Percentiles rank a stretch among this genome's conserved stretches.
Evolutionary conservation across 31 red algal genomes (phyloP).

Genomic region (Endocladia muricata): DNA sequence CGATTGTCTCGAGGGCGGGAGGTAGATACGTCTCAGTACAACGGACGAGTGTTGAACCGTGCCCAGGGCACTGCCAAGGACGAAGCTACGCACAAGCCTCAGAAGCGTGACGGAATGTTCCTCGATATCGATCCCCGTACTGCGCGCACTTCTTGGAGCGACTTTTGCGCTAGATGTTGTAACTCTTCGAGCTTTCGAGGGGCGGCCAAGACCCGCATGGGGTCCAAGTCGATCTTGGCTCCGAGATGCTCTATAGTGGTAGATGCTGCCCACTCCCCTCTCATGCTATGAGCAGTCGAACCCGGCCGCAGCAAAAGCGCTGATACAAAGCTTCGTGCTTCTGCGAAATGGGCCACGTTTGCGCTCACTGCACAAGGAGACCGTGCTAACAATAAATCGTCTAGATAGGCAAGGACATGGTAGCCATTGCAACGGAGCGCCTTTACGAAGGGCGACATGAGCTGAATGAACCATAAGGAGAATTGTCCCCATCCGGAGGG

Average conservation of each 20-base stretch:
- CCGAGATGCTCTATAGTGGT: conserved; percentile 28
- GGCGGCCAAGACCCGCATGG: conserved; percentile 14
- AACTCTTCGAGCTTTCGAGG: conserved; percentile 25
- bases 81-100: conserved; percentile 34
- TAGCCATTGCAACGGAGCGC: conserved; percentile 17
- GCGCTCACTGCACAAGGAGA: conserved; percentile 1
- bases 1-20: not conserved
- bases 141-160: conserved; percentile 10
- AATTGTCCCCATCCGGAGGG: conserved; percentile 31
- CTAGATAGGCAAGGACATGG: conserved; percentile 39
- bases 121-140: conserved; percentile 14
- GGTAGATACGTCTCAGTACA: conserved; percentile 27
- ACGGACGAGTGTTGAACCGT: conserved; percentile 15
- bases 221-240: conserved; percentile 15
- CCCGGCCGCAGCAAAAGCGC: conserved; percentile 7
- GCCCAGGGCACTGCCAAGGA: conserved; percentile 32
- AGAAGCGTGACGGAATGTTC: conserved; percentile 13
- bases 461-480: conserved; percentile 12
- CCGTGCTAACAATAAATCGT: conserved; percentile 43
- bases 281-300: not conserved
- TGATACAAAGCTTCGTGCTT: not conserved
- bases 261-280: conserved; percentile 20
- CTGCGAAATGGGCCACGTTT: not conserved
- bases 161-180: not conserved
- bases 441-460: conserved; percentile 24